Base-by-base conservation (phyloP, 2,329 filamentous ascomycete species). In the Alternaria sp. region DNA sequence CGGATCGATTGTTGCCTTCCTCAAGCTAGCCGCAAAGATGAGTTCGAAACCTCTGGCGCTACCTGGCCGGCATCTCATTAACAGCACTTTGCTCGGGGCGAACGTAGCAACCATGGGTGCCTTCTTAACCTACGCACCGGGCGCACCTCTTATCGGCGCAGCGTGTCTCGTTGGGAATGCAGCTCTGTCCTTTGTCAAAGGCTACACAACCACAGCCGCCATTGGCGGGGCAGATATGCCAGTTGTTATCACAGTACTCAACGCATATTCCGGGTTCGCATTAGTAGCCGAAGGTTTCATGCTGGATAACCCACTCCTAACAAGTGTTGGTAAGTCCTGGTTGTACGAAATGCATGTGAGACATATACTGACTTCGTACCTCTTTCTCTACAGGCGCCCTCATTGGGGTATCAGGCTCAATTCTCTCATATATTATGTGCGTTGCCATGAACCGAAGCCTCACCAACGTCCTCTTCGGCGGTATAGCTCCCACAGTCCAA, bases 221-320 rank as follows among this genome's bases (percentile, higher is more conserved):
- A 96, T 97, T 73, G 93, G 93, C 21, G 93, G 93, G n/a, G 93
- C 93, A 12, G 93, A 97, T 74, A 97, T 97, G 93, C 93, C 91
- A 13, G 93, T 96, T 6, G 92, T 96, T 30, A 96, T 96, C 67
- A 96, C 93, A 0, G 93, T 97, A 1, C 81, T 97, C 28, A 97
- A 97, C 71, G 93, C 93, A 0, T 97, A 97, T 77, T 95, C 92
- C 51, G 93, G 93, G 12, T 97, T 97, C 61, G 93, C 93, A 0
- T 85, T 97, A 3, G 93, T 97, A 0, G 93, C 93, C 0, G 93
- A 97, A 79, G 93, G 93, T 0, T 90, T 97, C 77, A 97, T 97
- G 93, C 84, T 97, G 13, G 90, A 96, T 69, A 97, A 96, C 62
- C 89, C 93, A 0, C 85, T 97, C 1, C 84, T 97, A 1, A 96